Percentiles rank a stretch among this genome's conserved stretches.
phyloP scores from a whole-genome alignment of 805 yeast genomes.

The Kluyveromyces starmeri region DNA sequence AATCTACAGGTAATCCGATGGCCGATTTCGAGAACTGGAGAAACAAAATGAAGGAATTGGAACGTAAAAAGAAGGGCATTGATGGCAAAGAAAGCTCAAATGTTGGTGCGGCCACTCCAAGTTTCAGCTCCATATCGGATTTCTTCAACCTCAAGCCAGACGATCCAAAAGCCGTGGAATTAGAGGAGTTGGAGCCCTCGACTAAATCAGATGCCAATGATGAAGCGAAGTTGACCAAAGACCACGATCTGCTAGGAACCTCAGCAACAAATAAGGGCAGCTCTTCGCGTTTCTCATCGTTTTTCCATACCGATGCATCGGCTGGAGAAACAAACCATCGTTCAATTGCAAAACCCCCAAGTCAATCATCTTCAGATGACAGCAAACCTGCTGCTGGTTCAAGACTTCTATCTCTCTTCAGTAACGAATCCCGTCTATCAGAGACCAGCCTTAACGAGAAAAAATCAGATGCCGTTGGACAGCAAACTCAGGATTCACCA shows the following conservation, averaged over 20 bases:
- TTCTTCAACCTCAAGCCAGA: conserved; percentile 20
- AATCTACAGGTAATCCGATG: conserved; percentile 29
- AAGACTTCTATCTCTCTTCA: conserved; percentile 26
- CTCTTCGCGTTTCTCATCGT: conserved; percentile 31
- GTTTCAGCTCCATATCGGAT: conserved; percentile 26
- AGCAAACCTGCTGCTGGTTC: conserved; percentile 19
- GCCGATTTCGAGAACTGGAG: conserved; percentile 36
- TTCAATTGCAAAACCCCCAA: conserved; percentile 7
- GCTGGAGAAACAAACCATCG: conserved; percentile 1
- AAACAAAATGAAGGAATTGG: conserved; percentile 31
- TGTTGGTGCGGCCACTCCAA: conserved; percentile 9
- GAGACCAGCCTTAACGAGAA: no score
- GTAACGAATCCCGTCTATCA: conserved; percentile 2
- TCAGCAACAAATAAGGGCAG: conserved; percentile 11
- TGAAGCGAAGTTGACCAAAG: no score
- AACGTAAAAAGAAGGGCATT: conserved; percentile 28
- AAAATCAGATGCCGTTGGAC: no score
- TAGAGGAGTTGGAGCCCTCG: conserved; percentile 9
- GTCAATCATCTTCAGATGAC: conserved; percentile 7
- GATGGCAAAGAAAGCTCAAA: conserved; percentile 3
- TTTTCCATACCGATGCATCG: conserved; percentile 22
- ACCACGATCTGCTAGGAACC: no score
- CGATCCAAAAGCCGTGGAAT: conserved; percentile 4
- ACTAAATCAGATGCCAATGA: conserved; percentile 6
- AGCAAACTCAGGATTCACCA: not conserved